Evolutionary conservation across 2,329 filamentous ascomycete species (phyloP).

Genomic region (Monilinia fructicola): DNA sequence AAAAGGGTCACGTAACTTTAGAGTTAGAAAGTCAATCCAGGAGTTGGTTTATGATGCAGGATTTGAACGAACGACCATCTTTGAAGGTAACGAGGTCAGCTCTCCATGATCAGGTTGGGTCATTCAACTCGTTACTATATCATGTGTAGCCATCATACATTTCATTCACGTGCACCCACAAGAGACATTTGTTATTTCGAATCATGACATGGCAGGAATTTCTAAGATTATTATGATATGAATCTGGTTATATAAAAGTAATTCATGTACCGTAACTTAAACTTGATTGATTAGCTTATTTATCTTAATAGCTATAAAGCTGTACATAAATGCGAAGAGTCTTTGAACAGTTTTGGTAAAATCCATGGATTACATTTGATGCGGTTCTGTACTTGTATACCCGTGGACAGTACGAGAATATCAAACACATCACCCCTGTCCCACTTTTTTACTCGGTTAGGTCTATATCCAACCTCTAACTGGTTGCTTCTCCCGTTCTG

Average conservation of each 20-base stretch:
- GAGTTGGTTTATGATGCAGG: constrained; percentile 39
- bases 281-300: not conserved
- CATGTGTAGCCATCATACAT: constrained; percentile 11
- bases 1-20: constrained; percentile 28
- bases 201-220: not conserved
- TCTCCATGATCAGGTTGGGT: constrained; percentile 1
- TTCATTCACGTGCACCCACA: constrained; percentile 11
- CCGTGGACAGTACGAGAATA: not conserved
- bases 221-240: not conserved
- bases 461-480: constrained; percentile 1
- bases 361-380: no score
- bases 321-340: not conserved
- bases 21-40: constrained; percentile 35
- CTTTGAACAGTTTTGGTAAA: not conserved
- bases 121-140: constrained; percentile 1
- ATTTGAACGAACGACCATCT: constrained; percentile 34
- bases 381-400: no score
- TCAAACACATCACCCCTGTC: constrained; percentile 19
- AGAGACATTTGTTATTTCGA: constrained; percentile 3
- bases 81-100: constrained; percentile 27
- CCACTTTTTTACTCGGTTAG: constrained; percentile 15
- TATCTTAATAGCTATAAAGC: no score
- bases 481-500: constrained; percentile 10
- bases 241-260: not conserved
- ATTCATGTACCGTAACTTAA: not conserved